Evolutionary conservation across 306 rosid genomes (phyloP), one percentile per base, ranked within the genome.

Genomic region (Pterocarpus macrocarpus): DNA sequence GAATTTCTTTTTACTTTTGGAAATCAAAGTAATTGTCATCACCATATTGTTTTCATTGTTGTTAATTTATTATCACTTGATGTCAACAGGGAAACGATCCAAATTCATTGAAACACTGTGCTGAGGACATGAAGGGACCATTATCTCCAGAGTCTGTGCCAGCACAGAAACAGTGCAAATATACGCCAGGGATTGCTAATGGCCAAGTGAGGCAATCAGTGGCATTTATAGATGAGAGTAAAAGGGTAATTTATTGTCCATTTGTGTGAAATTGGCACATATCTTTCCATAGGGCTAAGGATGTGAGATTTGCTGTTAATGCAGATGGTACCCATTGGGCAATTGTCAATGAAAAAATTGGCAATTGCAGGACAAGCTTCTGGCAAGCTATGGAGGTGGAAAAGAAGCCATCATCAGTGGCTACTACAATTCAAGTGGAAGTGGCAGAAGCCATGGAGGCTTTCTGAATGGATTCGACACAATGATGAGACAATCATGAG

Each of bases 371-470:
- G 99, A 76, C 97, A 93, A 56, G 85, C 85, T 76, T 79, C 91
- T 62, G 99, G 97, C 64, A 96, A 92, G 90, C 81, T 96, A 64
- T 96, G 99, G 99, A 89, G 97, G 77, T 96, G 99, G 99, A 96
- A 94, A 79, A 92, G 99, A 87, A 96, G 99, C 80, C 99, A 96
- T 84, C 99, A 96, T 83, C 98, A 87, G 73, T 96, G 99, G 98
- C 89, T 96, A 56, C 14, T 96, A 35, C 98, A 96, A 80, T 96
- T 96, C 82, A 96, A 94, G 75, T 96, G 99, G 99, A 96, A 92
- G 80, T 96, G 99, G 99, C 99, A 96, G 84, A 96, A 96, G 81
- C 99, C 99, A 2, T 96, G 99, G 99, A 96, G 88, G 88, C 97
- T 96, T 71, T 94, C 99, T 63, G 98, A 96, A 84, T 83, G 75